These are phyloP conservation scores for Nicotiana noctiflora DNA, from an alignment of 257 asterid species.

Conservation along the genomic window DNA sequence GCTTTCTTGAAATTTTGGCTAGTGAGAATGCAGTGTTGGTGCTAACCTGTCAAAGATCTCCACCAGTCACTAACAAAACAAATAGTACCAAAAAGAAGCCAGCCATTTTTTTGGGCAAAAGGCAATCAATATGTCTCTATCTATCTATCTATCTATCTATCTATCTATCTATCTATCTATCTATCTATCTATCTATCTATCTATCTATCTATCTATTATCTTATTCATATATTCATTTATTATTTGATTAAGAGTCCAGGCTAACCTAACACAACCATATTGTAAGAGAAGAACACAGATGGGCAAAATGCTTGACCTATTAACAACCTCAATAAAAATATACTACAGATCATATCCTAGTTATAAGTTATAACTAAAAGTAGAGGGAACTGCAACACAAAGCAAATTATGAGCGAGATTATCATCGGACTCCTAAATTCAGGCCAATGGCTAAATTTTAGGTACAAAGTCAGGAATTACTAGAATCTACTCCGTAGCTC, in stretches of 20 bases:
- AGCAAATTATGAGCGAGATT: not conserved
- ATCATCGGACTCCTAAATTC: not conserved
- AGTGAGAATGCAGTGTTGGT: slow-evolving; percentile 56
- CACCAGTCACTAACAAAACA: not conserved
- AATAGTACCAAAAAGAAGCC: not conserved
- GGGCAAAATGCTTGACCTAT: not conserved
- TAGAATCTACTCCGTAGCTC: not conserved
- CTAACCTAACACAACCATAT: not conserved
- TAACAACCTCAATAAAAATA: not conserved
- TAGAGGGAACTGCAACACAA: not conserved
- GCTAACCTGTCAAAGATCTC: slow-evolving; percentile 34
- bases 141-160: not conserved
- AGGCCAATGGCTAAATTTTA: not conserved
- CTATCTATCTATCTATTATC: not conserved
- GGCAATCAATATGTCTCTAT: not conserved
- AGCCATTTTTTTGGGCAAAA: not conserved
- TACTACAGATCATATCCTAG: not conserved
- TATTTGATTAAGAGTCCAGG: not conserved
- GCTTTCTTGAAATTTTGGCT: slow-evolving; percentile 44
- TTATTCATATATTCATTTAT: not conserved
- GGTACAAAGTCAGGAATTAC: not conserved
- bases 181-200: too few relatives aligned
- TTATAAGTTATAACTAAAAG: not conserved
- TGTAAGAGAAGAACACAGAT: not conserved
- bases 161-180: too few relatives aligned